phyloP scores from a whole-genome alignment of 139 green algal genomes.

The Spirogloea muscicola region DNA sequence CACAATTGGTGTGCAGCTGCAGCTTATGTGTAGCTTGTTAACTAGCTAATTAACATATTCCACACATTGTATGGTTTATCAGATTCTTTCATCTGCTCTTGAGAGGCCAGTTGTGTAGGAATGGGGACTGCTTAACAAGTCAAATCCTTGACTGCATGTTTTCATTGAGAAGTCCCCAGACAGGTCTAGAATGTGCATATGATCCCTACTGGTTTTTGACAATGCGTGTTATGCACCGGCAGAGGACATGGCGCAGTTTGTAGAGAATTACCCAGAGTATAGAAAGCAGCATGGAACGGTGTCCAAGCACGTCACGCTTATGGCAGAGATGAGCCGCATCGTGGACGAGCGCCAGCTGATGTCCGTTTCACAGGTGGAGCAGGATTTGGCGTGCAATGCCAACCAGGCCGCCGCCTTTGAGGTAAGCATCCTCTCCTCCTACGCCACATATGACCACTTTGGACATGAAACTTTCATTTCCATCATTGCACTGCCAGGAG shows the following conservation, averaged over 20 bases:
- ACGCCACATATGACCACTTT: not conserved
- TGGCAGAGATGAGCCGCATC: constrained; percentile 39
- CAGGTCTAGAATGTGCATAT: too few species aligned
- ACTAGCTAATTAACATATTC: too few species aligned
- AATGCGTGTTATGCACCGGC: too few species aligned
- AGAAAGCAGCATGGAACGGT: constrained; percentile 46
- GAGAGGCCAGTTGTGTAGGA: too few species aligned
- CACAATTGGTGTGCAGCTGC: constrained; percentile 23
- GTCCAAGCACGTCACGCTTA: constrained; percentile 54
- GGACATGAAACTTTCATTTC: too few species aligned
- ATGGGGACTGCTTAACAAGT: too few species aligned
- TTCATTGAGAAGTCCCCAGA: too few species aligned
- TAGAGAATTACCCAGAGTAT: constrained; percentile 61
- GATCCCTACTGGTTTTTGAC: too few species aligned
- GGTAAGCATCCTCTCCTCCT: constrained; percentile 4
- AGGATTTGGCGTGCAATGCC: constrained; percentile 80
- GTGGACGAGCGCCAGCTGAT: constrained; percentile 46
- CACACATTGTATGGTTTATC: too few species aligned
- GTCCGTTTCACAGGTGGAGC: constrained; percentile 72
- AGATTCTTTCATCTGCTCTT: too few species aligned
- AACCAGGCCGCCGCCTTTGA: constrained; percentile 50
- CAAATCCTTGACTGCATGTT: too few species aligned
- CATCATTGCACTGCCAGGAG: not conserved
- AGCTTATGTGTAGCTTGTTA: too few species aligned
- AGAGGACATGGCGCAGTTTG: constrained; percentile 58